Evolutionary conservation across 441 rosid species (phyloP), one percentile per base, ranked within the genome.

Genomic region (Manihot esculenta): DNA sequence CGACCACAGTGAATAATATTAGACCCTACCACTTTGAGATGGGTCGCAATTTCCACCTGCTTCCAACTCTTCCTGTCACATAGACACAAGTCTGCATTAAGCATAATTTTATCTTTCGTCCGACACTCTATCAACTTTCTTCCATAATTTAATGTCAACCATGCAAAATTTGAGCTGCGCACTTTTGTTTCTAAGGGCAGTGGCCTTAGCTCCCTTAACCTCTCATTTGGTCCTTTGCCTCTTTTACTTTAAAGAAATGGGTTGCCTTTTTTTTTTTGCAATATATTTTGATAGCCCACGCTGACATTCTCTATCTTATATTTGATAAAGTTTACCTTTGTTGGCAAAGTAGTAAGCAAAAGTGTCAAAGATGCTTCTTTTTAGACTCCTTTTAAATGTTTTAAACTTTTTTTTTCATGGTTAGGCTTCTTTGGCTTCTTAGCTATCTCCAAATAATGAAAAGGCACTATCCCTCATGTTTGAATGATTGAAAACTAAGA

Each of bases 321-420:
- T 62, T 42, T 53, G 15, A 59, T 59, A 57, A 33, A 10, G 44
- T 64, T 60, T 64, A 55, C 33, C 35, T 38, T 20, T 84, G 92
- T 83, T 78, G 88, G 86, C 68, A 78, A 77, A 84, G 79, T 72
- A 68, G 84, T 66, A 49, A 68, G 81, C 95, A 86, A 75, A 83
- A 77, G 81, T 70, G 82, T 77, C 72, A 54, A 72, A 77, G 77
- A 63, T 80, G 79, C 75, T 75, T 81, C 57, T 66, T 79, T 79
- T 62, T 76, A 68, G 66, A 69, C 68, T 73, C 35, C 59, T 74
- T 65, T 77, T 60, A 51, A 64, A 60, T 65, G 62, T 51, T 53
- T 17, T 44, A 17, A 48, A 11, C 56, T 48, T 72, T 65, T 65
- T 72, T 65, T 42, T 74, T 23, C 62, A 75, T 72, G 65, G 12